Percentiles rank a stretch among this genome's conserved stretches.
phyloP scores from a whole-genome alignment of 2,329 filamentous ascomycete genomes.

The Alternaria alternata region DNA sequence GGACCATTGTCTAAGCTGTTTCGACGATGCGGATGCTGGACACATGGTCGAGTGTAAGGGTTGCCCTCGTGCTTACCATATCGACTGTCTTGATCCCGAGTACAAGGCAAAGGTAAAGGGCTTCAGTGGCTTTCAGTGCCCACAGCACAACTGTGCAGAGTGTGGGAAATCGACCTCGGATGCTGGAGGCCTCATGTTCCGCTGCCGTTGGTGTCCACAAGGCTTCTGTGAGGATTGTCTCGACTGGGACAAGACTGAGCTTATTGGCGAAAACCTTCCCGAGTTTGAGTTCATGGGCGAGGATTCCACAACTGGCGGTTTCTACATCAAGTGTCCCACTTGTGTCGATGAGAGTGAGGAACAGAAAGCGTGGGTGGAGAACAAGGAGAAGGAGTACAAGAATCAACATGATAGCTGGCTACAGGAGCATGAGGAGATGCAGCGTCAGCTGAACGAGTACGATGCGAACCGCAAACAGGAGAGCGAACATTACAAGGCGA shows the following conservation, averaged over 20 bases:
- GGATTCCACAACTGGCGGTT: constrained; percentile 53
- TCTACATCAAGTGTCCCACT: constrained; percentile 61
- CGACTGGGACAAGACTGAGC: constrained; percentile 59
- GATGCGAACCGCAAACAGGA: constrained; percentile 8
- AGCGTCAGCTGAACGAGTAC: constrained; percentile 23
- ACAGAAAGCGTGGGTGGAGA: constrained; percentile 34
- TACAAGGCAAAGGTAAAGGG: constrained; percentile 55
- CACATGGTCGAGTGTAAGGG: constrained; percentile 58
- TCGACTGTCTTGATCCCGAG: constrained; percentile 56
- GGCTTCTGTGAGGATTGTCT: constrained; percentile 68
- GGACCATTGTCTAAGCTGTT: constrained; percentile 61
- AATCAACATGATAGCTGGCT: constrained; percentile 36
- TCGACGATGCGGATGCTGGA: constrained; percentile 53
- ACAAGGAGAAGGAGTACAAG: constrained; percentile 31
- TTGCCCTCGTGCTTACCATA: constrained; percentile 65
- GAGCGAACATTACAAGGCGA: neutral
- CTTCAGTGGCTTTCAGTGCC: constrained; percentile 60
- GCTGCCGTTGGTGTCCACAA: constrained; percentile 64
- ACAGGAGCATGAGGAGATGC: constrained; percentile 24
- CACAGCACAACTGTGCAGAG: constrained; percentile 63
- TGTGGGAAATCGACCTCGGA: constrained; percentile 62
- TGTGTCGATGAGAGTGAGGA: constrained; percentile 48
- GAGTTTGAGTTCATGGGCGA: constrained; percentile 63
- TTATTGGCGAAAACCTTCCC: constrained; percentile 61
- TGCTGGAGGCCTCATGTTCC: constrained; percentile 59